Evolutionary conservation across 2,329 filamentous ascomycete genomes (phyloP).

Genomic region (Hypoxylon sp.): DNA sequence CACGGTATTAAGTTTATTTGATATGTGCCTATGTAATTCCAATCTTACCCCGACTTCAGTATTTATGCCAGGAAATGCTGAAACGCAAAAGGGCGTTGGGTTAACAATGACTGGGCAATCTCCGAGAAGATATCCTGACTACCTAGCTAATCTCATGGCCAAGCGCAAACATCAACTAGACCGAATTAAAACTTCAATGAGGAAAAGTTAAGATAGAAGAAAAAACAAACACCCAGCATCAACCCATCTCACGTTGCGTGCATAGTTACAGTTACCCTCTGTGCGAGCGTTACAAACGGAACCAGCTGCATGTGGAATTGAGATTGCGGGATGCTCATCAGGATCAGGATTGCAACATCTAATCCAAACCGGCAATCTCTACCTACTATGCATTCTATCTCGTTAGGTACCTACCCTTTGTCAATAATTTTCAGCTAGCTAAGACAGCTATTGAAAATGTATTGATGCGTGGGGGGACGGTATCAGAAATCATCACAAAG

Average conservation of each 20-base stretch:
- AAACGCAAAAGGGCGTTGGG: neutral
- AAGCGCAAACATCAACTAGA: neutral
- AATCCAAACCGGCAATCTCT: slow-evolving; percentile 18
- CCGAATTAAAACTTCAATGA: neutral
- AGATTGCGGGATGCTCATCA: slow-evolving; percentile 30
- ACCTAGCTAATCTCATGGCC: neutral
- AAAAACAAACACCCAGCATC: slow-evolving; percentile 26
- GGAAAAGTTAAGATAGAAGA: too few relatives aligned
- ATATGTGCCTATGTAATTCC: neutral
- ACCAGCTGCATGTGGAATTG: slow-evolving; percentile 24
- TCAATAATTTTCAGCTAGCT: neutral
- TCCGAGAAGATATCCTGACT: neutral
- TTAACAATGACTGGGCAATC: neutral
- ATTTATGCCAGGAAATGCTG: neutral
- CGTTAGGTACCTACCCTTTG: neutral
- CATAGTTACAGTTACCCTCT: slow-evolving; percentile 14
- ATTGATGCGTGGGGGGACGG: neutral
- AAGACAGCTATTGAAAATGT: neutral
- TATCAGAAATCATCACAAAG: slow-evolving; percentile 5
- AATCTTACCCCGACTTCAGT: too few relatives aligned
- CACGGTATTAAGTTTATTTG: neutral
- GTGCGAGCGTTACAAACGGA: slow-evolving; percentile 24
- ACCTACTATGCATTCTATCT: too few relatives aligned
- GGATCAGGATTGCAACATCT: slow-evolving; percentile 25
- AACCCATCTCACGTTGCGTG: slow-evolving; percentile 25